Percentiles rank a stretch among this genome's conserved stretches.
These are phyloP conservation scores for Lecanoromycetidae sp. DNA, from an alignment of 2,329 filamentous ascomycete species.

Conservation along the genomic window DNA sequence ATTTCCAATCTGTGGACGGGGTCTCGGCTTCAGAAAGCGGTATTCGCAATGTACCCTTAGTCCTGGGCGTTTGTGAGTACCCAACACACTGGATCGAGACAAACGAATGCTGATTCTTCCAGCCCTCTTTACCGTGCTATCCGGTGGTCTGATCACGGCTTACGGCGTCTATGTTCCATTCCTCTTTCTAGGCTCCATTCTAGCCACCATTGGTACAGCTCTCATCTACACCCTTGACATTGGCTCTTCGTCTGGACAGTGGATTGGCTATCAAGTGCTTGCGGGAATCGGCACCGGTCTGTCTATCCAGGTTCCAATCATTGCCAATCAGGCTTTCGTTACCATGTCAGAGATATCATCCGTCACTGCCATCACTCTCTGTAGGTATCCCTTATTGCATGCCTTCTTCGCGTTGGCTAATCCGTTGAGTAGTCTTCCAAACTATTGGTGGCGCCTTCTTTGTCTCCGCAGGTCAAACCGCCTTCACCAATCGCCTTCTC, in stretches of 20 bases:
- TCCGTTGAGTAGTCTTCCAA: slow-evolving; percentile 44
- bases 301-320: slow-evolving; percentile 23
- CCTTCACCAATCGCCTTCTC: slow-evolving; percentile 54
- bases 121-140: slow-evolving; percentile 19
- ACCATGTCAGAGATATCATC: slow-evolving; percentile 22
- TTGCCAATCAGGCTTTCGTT: slow-evolving; percentile 24
- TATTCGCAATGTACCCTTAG: slow-evolving; percentile 17
- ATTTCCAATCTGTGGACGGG: slow-evolving; percentile 41
- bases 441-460: slow-evolving; percentile 53
- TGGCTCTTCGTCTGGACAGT: slow-evolving; percentile 19
- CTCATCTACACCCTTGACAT: slow-evolving; percentile 20
- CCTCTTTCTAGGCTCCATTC: slow-evolving; percentile 20
- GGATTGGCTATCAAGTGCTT: slow-evolving; percentile 24
- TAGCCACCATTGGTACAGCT: slow-evolving; percentile 21
- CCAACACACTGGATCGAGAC: not conserved
- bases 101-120: not conserved
- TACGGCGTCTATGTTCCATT: slow-evolving; percentile 20
- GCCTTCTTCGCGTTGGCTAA: not conserved
- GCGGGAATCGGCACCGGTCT: slow-evolving; percentile 21
- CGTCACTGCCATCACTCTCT: slow-evolving; percentile 18
- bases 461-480: slow-evolving; percentile 52
- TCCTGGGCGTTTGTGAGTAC: slow-evolving; percentile 11
- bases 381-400: not conserved
- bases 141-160: slow-evolving; percentile 20
- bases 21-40: slow-evolving; percentile 43